A percentile compares a stretch with the other conserved stretches of the same genome.
Evolutionary conservation across 2,329 filamentous ascomycete genomes (phyloP).

Genomic region (Fusarium austroafricanum): DNA sequence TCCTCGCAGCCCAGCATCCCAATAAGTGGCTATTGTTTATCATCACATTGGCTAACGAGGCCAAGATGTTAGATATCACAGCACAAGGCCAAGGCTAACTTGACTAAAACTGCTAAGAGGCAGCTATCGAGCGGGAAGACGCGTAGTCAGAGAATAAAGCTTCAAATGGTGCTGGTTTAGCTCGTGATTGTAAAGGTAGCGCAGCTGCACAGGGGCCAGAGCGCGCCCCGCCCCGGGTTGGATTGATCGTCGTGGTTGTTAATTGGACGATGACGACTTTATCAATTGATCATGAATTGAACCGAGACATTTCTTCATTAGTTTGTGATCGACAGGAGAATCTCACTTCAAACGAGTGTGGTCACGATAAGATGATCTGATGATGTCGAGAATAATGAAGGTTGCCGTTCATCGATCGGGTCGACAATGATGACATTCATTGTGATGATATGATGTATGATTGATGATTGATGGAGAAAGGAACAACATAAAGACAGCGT

Average conservation of each 20-base stretch:
- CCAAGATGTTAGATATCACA: slow-evolving; percentile 3
- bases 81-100: slow-evolving; percentile 4
- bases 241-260: not conserved
- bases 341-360: not conserved
- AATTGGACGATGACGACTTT: slow-evolving; percentile 18
- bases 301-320: slow-evolving; percentile 20
- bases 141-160: slow-evolving; percentile 27
- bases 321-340: slow-evolving; percentile 37
- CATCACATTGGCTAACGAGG: slow-evolving; percentile 14
- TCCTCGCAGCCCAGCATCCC: slow-evolving; percentile 12
- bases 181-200: slow-evolving; percentile 18
- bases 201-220: slow-evolving; percentile 35
- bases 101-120: slow-evolving; percentile 11
- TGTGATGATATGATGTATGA: too few relatives aligned
- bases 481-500: not conserved
- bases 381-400: not conserved
- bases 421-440: slow-evolving; percentile 7
- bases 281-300: slow-evolving; percentile 17
- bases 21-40: slow-evolving; percentile 1
- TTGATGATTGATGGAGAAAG: not conserved
- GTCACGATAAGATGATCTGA: slow-evolving; percentile 6
- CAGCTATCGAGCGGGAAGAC: slow-evolving; percentile 34
- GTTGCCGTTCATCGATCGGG: not conserved
- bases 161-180: slow-evolving; percentile 17
- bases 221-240: slow-evolving; percentile 20